A percentile compares a stretch with the other conserved stretches of the same genome.
phyloP scores from a whole-genome alignment of 2,329 filamentous ascomycete genomes.

The Penicillium sp. region DNA sequence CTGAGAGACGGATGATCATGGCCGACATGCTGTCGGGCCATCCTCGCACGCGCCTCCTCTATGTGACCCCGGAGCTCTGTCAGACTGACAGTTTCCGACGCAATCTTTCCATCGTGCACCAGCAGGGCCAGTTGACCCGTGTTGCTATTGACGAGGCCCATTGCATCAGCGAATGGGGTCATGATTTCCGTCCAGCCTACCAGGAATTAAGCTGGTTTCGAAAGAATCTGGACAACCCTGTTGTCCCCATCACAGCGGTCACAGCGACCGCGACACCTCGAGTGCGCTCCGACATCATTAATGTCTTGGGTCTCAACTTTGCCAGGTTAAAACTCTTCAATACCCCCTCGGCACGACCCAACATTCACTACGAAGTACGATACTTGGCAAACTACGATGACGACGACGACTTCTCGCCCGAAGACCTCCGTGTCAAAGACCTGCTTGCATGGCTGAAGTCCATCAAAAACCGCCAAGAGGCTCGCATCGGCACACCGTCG shows the following conservation, averaged over 20 bases:
- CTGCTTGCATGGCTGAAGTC: constrained; percentile 69
- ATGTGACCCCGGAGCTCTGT: constrained; percentile 90
- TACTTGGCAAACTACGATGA: constrained; percentile 42
- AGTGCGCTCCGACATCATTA: constrained; percentile 77
- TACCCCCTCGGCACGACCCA: constrained; percentile 76
- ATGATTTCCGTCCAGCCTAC: constrained; percentile 93
- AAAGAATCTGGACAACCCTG: constrained; percentile 61
- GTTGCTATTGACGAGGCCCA: constrained; percentile 92
- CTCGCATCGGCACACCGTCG: constrained; percentile 37
- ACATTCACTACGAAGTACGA: constrained; percentile 84
- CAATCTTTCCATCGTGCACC: constrained; percentile 64
- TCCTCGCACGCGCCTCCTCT: constrained; percentile 74
- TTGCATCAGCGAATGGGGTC: constrained; percentile 96
- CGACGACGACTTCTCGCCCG: constrained; percentile 18
- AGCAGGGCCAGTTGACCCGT: constrained; percentile 76
- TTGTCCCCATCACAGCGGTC: constrained; percentile 84
- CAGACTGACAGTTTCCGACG: constrained; percentile 70
- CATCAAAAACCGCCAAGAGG: constrained; percentile 64
- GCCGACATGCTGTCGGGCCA: constrained; percentile 82
- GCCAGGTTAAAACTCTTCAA: constrained; percentile 65
- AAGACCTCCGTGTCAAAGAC: constrained; percentile 66
- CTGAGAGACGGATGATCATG: constrained; percentile 63
- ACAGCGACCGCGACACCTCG: constrained; percentile 82
- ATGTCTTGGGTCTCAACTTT: constrained; percentile 62
- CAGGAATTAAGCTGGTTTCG: constrained; percentile 77